These are phyloP conservation scores for Waitea zeae DNA, from an alignment of 1,284 basidiomycete species.

Conservation along the genomic window DNA sequence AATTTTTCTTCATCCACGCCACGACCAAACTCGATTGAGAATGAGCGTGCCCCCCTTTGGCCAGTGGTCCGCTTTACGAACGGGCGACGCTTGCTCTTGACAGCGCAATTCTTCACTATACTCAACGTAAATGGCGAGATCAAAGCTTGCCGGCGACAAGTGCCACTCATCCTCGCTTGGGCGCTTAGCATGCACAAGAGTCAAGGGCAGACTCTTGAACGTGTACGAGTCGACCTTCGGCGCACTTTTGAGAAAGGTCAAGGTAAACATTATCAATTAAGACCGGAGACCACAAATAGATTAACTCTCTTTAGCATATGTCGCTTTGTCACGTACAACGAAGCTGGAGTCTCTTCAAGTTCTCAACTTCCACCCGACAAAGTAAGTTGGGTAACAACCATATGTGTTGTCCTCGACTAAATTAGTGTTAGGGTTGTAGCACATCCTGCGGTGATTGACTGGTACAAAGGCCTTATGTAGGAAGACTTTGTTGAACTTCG, in stretches of 20 bases:
- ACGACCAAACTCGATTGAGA: conserved; percentile 4
- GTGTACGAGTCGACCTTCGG: conserved; percentile 53
- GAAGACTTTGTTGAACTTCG: too few species aligned
- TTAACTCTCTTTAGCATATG: conserved; percentile 11
- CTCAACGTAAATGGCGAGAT: conserved; percentile 30
- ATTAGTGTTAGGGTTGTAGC: too few species aligned
- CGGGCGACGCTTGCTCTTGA: conserved; percentile 23
- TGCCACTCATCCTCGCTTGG: conserved; percentile 69
- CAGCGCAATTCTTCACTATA: conserved; percentile 38
- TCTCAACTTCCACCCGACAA: conserved; percentile 10
- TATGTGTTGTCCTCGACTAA: too few species aligned
- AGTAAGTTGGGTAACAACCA: too few species aligned
- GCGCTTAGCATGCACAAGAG: conserved; percentile 78
- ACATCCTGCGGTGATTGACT: too few species aligned
- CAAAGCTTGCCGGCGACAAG: conserved; percentile 35
- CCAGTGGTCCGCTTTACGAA: conserved; percentile 38
- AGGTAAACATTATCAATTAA: conserved; percentile 17
- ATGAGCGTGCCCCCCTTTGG: conserved; percentile 18
- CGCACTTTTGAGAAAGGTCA: conserved; percentile 71
- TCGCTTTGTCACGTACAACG: conserved; percentile 14
- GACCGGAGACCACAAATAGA: not conserved
- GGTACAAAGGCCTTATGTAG: too few species aligned
- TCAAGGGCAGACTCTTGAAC: conserved; percentile 68
- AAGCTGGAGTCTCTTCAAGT: conserved; percentile 12
- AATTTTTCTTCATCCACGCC: not conserved